Evolutionary conservation across 2,329 filamentous ascomycete genomes (phyloP), one percentile per base, ranked within the genome.

Genomic region (Botrytis squamosa): DNA sequence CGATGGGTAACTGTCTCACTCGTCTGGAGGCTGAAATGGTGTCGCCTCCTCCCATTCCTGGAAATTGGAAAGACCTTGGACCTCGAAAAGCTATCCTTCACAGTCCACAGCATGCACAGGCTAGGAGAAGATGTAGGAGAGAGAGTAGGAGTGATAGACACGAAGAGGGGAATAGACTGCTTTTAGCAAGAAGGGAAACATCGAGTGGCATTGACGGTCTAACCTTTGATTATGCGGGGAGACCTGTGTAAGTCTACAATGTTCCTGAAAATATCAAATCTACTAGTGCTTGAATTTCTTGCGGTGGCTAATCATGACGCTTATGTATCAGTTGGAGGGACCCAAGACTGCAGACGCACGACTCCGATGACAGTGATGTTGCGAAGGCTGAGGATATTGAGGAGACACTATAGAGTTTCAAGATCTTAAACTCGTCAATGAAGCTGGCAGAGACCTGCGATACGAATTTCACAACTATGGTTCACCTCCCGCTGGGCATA

Each of bases 231-330:
- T 42, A 36, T 64, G 59, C 69, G 20, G 69, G 69, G 25, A 64
- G 69, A 52, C 69, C 69, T 14, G 69, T 71, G 69, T 65, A 55
- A 65, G 69, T 55, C 29, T 18, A 25, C 6, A 14, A n/a, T 46
- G 25, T 20, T 36, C 20, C 2, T 62, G 42, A 4, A 4, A 33
- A 9, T 3, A 4, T 44, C 33, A 14, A 9, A 6, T 60, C 2
- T n/a, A 20, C 29, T 20, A 36, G 0, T 46, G 16, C 16, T n/a
- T 6, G 6, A 55, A 0, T 0, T 16, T 3, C 12, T 68, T 33
- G 36, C 36, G 6, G 29, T 57, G 36, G 36, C 65, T 68, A 16
- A 68, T 14, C 25, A 55, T 1, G 8, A 25, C 4, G 25, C 7
- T 22, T 55, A n/a, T 3, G 25, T 20, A 68, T 5, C 57, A 71